A percentile compares a stretch with the other conserved stretches of the same genome.
These are phyloP conservation scores for Verticillium nubilum DNA, from an alignment of 2,329 filamentous ascomycete species.

Conservation along the genomic window DNA sequence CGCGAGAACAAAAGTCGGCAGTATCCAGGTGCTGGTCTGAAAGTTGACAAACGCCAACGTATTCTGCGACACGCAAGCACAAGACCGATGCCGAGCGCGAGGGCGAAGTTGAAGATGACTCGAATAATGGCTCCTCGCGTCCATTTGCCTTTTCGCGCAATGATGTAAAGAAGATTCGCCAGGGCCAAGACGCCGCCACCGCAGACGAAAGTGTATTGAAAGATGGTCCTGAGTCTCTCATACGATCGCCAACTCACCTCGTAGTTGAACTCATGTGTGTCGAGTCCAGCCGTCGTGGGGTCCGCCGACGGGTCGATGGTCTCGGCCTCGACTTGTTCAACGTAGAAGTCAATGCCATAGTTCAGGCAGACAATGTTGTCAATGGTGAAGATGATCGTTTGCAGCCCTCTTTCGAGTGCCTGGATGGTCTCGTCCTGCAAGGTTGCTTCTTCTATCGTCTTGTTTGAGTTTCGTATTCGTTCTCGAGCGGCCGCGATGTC, in stretches of 20 bases:
- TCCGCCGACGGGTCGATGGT: slow-evolving; percentile 6
- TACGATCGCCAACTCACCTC: slow-evolving; percentile 6
- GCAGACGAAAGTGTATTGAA: slow-evolving; percentile 27
- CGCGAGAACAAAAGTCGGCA: not conserved
- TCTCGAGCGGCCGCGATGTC: slow-evolving; percentile 18
- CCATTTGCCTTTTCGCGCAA: slow-evolving; percentile 23
- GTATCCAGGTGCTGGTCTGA: slow-evolving; percentile 5
- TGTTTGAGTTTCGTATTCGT: not conserved
- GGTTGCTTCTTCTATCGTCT: not conserved
- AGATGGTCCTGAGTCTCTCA: slow-evolving; percentile 15
- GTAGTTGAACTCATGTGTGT: slow-evolving; percentile 12
- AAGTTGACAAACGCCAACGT: slow-evolving; percentile 11
- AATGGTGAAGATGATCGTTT: not conserved
- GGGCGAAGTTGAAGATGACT: slow-evolving; percentile 19
- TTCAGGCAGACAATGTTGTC: slow-evolving; percentile 4
- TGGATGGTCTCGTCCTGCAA: not conserved
- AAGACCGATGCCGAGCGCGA: slow-evolving; percentile 23
- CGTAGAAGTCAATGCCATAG: slow-evolving; percentile 19
- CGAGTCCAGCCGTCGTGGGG: slow-evolving; percentile 9
- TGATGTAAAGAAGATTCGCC: slow-evolving; percentile 22
- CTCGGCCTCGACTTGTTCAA: slow-evolving; percentile 11
- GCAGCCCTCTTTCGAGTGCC: not conserved
- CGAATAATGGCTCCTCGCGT: slow-evolving; percentile 24
- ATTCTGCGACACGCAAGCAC: slow-evolving; percentile 18
- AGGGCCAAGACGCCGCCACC: slow-evolving; percentile 24